A percentile compares a stretch with the other conserved stretches of the same genome.
These are phyloP conservation scores for Coemansia sp. DNA, from an alignment of 192 early-diverging fungal genomes.

Conservation along the genomic window DNA sequence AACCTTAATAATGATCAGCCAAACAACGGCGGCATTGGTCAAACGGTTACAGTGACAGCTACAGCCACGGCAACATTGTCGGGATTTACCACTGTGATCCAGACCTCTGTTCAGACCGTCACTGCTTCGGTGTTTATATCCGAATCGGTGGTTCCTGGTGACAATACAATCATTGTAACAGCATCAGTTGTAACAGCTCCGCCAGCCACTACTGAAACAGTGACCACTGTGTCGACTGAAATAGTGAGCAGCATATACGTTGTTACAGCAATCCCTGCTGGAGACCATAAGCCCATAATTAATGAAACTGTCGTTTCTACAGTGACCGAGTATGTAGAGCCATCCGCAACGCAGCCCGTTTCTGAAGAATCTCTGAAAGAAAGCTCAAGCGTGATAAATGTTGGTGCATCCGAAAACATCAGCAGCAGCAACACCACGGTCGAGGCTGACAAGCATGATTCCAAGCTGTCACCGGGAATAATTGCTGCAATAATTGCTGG, in stretches of 20 bases:
- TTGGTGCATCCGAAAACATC: neutral
- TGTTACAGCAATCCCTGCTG: constrained; percentile 6
- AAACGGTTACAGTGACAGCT: constrained; percentile 1
- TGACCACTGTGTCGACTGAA: constrained; percentile 2
- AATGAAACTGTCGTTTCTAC: neutral
- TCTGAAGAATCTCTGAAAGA: neutral
- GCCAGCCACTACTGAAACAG: neutral
- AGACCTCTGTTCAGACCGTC: neutral
- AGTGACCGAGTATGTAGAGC: neutral
- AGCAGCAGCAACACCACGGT: neutral
- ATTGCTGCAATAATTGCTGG: constrained; percentile 2
- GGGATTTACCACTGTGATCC: neutral
- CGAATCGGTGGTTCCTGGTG: neutral
- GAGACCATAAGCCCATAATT: neutral
- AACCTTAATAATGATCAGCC: neutral
- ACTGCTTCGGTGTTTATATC: constrained; percentile 2
- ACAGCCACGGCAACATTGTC: neutral
- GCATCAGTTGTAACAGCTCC: neutral
- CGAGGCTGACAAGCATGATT: neutral
- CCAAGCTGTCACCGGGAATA: constrained; percentile 1
- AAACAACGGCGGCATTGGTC: neutral
- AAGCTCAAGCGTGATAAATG: neutral
- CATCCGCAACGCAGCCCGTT: neutral
- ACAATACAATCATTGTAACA: neutral
- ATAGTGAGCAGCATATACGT: neutral